Conservation (phyloP, 2,329 filamentous ascomycete species). For the Fonsecaea monophora region DNA sequence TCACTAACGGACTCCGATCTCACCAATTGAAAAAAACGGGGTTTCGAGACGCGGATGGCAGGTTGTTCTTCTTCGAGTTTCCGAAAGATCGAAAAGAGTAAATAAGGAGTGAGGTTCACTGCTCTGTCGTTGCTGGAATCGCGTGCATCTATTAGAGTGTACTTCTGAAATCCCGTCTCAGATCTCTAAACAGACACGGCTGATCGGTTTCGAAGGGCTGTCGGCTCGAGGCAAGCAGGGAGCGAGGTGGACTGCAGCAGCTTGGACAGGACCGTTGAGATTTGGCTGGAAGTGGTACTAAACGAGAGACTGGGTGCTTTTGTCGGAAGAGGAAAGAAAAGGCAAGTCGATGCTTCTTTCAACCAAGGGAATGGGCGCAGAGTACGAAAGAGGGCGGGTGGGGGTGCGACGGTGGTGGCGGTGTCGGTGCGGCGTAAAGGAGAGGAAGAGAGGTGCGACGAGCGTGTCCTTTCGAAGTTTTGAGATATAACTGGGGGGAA, state of each 20-base stretch:
- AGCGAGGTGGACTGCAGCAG: conserved; percentile 1
- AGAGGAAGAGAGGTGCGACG: not conserved
- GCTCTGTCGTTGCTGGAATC: not conserved
- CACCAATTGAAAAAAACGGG: not conserved
- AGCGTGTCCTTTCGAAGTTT: not conserved
- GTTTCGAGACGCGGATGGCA: not conserved
- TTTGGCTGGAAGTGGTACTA: not conserved
- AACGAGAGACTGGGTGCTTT: conserved; percentile 17
- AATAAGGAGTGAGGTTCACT: not conserved
- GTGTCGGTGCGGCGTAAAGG: not conserved
- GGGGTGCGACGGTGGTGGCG: not conserved
- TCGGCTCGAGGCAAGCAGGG: not conserved
- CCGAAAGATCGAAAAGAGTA: not conserved
- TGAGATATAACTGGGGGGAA: not conserved
- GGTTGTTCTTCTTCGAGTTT: not conserved
- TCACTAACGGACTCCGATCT: not conserved
- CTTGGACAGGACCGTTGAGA: conserved; percentile 15
- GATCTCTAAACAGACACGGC: conserved; percentile 7
- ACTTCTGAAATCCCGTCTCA: no score
- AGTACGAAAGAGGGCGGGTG: not conserved
- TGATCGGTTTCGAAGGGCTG: conserved; percentile 26
- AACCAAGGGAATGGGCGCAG: not conserved
- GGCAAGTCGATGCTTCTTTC: not conserved
- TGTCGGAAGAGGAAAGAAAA: not conserved
- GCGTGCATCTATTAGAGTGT: conserved; percentile 1